Evolutionary conservation across 805 yeast species (phyloP).

Genomic region (Teunomyces stri): DNA sequence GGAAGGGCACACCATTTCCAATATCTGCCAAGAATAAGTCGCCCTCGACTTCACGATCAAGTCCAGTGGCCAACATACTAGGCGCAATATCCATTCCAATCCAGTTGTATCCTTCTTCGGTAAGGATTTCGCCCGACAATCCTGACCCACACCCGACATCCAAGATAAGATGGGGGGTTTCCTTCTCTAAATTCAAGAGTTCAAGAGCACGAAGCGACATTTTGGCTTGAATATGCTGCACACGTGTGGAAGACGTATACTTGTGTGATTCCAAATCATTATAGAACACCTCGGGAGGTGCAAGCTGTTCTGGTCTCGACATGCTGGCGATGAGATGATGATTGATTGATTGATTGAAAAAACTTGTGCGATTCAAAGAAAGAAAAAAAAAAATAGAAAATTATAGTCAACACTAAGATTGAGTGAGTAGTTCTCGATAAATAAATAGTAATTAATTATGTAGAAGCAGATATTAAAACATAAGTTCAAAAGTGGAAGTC

Average conservation of each 20-base stretch:
- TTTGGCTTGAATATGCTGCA: slow-evolving; percentile 96
- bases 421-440: not conserved
- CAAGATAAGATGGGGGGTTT: slow-evolving; percentile 63
- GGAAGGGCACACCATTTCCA: slow-evolving; percentile 90
- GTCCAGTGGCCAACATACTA: slow-evolving; percentile 91
- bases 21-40: slow-evolving; percentile 89
- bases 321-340: slow-evolving; percentile 31
- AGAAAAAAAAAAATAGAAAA: not conserved
- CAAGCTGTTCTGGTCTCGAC: slow-evolving; percentile 96
- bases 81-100: slow-evolving; percentile 96
- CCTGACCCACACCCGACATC: slow-evolving; percentile 99
- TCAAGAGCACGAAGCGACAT: slow-evolving; percentile 96
- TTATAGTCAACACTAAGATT: not conserved
- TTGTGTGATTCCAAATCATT: slow-evolving; percentile 86
- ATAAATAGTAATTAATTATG: not conserved
- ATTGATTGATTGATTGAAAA: not conserved
- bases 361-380: not conserved
- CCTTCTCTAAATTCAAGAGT: slow-evolving; percentile 65
- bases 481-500: slow-evolving; percentile 6
- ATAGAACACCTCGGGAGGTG: slow-evolving; percentile 95
- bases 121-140: slow-evolving; percentile 85
- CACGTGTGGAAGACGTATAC: slow-evolving; percentile 91
- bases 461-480: not conserved
- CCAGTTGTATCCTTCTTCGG: slow-evolving; percentile 95
- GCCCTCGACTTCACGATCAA: slow-evolving; percentile 91